Evolutionary conservation across 805 yeast species (phyloP), one percentile per base, ranked within the genome.

Genomic region (Starmerella bombi): DNA sequence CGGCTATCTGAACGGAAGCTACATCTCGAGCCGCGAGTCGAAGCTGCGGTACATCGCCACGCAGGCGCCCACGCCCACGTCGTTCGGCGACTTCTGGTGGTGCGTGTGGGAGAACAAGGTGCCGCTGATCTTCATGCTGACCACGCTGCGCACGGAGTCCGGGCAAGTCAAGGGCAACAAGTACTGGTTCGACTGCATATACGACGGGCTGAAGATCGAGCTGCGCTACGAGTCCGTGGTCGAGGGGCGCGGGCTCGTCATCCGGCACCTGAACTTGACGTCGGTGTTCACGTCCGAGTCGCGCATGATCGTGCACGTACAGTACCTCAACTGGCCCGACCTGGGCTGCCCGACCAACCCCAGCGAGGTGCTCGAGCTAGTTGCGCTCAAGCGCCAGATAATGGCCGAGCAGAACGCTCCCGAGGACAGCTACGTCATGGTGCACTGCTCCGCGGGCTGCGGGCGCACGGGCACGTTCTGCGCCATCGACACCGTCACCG

Each of bases 401-500:
- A 53, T 66, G 38, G n/a, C 15, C 10, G 29, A 35, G 19, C 37
- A 14, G 20, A 22, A 37, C 16, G 47, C 52, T 16, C 35, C 38
- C 3, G 28, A 12, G 2, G 25, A 23, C 16, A 22, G 37, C 25
- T 18, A 36, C 15, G 70, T 75, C 2, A 54, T 84, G 33, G 83
- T 80, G 31, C 97, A 88, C 62, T 88, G 98, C 59, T 80, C 93
- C 12, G 97, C 97, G 2, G 98, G 98, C 0, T 88, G 95, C 59
- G 98, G 98, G 8, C 69, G 98, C 43, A 88, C 97, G 0, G 98
- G 98, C 2, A 81, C 94, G 2, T 78, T 81, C 56, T 80, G 65
- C 50, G 43, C 68, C 31, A 50, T 62, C 49, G 58, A 66, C 52
- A 48, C 59, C 34, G 50, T 60, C 10, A 59, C 69, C 10, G 71